These are phyloP conservation scores for Colletotrichum coccodes DNA, from an alignment of 2,329 filamentous ascomycete genomes.

Conservation along the genomic window DNA sequence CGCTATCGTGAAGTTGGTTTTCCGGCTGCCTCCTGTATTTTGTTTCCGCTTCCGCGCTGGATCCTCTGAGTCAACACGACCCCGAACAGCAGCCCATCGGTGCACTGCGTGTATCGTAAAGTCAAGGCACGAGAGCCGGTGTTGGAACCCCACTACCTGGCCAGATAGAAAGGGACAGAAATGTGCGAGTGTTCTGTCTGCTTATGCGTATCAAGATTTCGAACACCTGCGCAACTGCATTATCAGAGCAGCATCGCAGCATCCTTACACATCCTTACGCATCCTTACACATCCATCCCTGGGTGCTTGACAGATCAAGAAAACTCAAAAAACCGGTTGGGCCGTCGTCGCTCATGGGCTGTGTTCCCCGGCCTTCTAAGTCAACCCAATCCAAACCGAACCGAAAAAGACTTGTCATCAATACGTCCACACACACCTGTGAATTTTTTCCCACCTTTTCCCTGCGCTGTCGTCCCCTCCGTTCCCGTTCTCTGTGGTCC, in stretches of 20 bases:
- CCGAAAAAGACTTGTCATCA: conserved; percentile 6
- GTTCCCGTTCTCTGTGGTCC: not conserved
- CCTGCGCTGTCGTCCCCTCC: not conserved
- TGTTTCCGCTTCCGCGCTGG: not conserved
- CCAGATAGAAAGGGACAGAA: not conserved
- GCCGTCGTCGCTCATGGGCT: conserved; percentile 10
- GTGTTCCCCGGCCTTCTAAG: conserved; percentile 13
- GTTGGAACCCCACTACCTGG: not conserved
- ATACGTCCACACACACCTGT: not conserved
- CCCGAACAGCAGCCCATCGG: not conserved
- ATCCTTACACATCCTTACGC: not conserved
- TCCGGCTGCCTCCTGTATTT: not conserved
- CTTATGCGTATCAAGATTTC: not conserved
- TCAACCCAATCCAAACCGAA: not conserved
- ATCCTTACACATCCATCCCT: not conserved
- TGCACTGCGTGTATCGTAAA: not conserved
- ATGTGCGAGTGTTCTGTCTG: not conserved
- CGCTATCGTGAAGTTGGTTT: not conserved
- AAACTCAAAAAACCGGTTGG: conserved; percentile 15
- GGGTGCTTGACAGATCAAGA: conserved; percentile 2
- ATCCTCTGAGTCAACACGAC: not conserved
- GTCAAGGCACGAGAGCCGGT: not conserved
- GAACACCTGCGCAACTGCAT: conserved; percentile 3
- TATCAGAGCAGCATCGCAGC: conserved; percentile 4
- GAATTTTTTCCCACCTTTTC: conserved; percentile 3